These are phyloP conservation scores for Wickerhamiella hasegawae DNA, from an alignment of 805 yeast genomes.

Conservation along the genomic window DNA sequence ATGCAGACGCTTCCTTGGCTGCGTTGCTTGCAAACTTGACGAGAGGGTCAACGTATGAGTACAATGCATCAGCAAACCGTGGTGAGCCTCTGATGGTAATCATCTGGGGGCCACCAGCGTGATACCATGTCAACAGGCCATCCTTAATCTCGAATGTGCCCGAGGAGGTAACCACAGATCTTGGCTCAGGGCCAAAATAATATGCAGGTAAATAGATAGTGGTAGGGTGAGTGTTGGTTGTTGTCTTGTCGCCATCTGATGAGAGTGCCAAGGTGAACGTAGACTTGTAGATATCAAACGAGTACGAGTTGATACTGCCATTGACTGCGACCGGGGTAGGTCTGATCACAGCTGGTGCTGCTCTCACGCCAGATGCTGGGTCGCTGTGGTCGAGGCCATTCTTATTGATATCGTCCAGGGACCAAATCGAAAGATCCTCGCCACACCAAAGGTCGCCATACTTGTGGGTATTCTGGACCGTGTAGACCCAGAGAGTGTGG, in stretches of 20 bases:
- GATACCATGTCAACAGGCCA: conserved; percentile 13
- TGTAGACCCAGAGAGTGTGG: conserved; percentile 79
- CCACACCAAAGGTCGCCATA: conserved; percentile 92
- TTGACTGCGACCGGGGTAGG: conserved; percentile 55
- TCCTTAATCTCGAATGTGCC: conserved; percentile 9
- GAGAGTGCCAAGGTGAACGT: conserved; percentile 34
- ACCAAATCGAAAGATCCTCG: conserved; percentile 85
- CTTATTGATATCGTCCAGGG: conserved; percentile 21
- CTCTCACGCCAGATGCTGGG: conserved; percentile 43
- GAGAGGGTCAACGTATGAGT: conserved; percentile 13
- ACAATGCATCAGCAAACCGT: conserved; percentile 11
- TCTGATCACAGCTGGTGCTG: conserved; percentile 55
- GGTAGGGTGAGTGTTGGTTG: conserved; percentile 21
- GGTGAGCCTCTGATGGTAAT: conserved; percentile 10
- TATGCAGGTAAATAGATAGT: conserved; percentile 48
- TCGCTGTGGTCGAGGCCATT: not conserved
- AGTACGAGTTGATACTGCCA: conserved; percentile 40
- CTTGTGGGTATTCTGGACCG: conserved; percentile 52
- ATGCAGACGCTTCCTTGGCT: too few species aligned
- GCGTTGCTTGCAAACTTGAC: not conserved
- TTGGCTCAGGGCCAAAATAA: conserved; percentile 36
- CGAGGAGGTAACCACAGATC: conserved; percentile 2
- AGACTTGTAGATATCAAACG: conserved; percentile 38
- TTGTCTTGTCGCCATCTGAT: conserved; percentile 8
- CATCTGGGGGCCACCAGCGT: conserved; percentile 8